phyloP scores from a whole-genome alignment of 371 early-diverging fungal genomes.

The Scutellospora calospora region DNA sequence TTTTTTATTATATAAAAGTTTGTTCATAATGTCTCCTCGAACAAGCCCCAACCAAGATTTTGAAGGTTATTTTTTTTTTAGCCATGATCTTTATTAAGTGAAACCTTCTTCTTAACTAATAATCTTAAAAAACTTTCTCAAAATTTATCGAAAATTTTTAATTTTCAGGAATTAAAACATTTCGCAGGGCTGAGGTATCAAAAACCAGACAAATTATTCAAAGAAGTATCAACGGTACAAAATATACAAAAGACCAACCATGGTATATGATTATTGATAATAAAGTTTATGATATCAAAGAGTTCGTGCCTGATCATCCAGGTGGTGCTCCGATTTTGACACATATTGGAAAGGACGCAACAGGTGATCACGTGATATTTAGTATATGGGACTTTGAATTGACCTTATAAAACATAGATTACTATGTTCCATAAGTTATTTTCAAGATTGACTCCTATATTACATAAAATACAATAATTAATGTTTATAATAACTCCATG shows the following conservation, averaged over 20 bases:
- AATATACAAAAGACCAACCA: neutral
- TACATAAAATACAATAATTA: neutral
- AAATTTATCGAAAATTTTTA: no score
- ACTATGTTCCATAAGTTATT: no score
- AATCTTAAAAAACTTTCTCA: no score
- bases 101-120: no score
- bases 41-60: no score
- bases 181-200: neutral
- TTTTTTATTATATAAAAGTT: no score
- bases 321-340: constrained; percentile 82
- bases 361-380: constrained; percentile 54
- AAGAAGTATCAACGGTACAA: neutral
- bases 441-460: no score
- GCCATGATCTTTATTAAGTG: no score
- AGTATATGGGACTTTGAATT: no score
- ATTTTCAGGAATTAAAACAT: constrained; percentile 20
- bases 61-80: no score
- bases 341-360: constrained; percentile 85
- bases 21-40: no score
- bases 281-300: constrained; percentile 88
- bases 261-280: constrained; percentile 78
- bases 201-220: neutral
- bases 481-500: neutral
- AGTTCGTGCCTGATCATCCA: constrained; percentile 86
- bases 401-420: no score